These are phyloP conservation scores for Fusarium anthophilum DNA, from an alignment of 2,329 filamentous ascomycete species.

Conservation along the genomic window DNA sequence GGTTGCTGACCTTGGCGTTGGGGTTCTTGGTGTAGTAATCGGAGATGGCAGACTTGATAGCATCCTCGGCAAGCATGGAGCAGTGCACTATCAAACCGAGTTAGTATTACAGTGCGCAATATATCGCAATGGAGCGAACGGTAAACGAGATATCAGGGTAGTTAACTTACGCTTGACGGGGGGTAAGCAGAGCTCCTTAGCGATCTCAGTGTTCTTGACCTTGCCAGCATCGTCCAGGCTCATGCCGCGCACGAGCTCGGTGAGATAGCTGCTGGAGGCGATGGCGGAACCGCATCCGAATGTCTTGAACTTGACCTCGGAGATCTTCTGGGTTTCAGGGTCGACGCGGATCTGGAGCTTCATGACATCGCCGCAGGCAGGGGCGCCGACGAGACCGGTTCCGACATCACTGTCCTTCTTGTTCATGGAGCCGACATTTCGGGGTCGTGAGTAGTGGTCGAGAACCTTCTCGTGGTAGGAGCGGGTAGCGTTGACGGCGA, in stretches of 20 bases:
- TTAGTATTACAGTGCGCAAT: conserved; percentile 42
- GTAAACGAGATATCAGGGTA: background rate
- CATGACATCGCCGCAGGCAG: conserved; percentile 92
- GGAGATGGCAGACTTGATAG: conserved; percentile 89
- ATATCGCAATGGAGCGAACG: conserved; percentile 3
- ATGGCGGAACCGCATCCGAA: conserved; percentile 96
- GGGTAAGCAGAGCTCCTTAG: conserved; percentile 90
- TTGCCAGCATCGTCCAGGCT: conserved; percentile 89
- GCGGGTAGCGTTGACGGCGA: conserved; percentile 53
- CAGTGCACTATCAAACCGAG: conserved; percentile 73
- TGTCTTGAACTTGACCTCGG: conserved; percentile 97
- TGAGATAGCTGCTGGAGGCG: conserved; percentile 92
- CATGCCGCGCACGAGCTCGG: conserved; percentile 95
- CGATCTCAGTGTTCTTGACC: conserved; percentile 97
- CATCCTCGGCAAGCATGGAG: conserved; percentile 91
- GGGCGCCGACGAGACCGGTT: conserved; percentile 89
- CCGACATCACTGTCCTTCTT: conserved; percentile 86
- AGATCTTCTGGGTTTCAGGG: conserved; percentile 85
- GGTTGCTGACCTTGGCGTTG: conserved; percentile 74
- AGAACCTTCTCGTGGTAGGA: conserved; percentile 65
- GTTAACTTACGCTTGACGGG: conserved; percentile 80
- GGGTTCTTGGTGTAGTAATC: conserved; percentile 95
- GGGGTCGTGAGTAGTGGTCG: conserved; percentile 62
- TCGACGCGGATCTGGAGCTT: conserved; percentile 85
- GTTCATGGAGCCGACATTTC: conserved; percentile 66